Evolutionary conservation across 2,329 filamentous ascomycete species (phyloP), one percentile per base, ranked within the genome.

Genomic region (Aspergillus sp.): DNA sequence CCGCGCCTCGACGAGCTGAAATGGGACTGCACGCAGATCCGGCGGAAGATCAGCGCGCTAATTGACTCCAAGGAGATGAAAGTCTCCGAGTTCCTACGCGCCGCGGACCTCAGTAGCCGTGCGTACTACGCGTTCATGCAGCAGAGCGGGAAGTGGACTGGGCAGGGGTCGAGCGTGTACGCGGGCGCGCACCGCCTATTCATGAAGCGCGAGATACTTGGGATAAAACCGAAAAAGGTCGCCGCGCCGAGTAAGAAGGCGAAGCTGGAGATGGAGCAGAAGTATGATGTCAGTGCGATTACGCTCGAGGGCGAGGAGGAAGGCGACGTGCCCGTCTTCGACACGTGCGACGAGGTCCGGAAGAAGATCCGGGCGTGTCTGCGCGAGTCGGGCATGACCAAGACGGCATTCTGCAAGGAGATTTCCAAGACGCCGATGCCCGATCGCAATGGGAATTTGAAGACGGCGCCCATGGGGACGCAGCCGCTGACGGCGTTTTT

Each of bases 311-410:
- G 82, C 11, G 85, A 88, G 70, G 79, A 79, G 0, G 68, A 72
- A 0, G 76, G 79, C 34, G 67, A 60, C 0, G 84, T 87, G 7
- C 72, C 75, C 0, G 74, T 88, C 34, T 87, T 77, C 68, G 85
- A 88, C 64, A 84, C 82, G 5, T 88, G 85, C 72, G 82, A 87
- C 64, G 83, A 84, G 55, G 71, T 88, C 13, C 82, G 86, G 53
- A 80, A 77, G 69, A 87, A 88, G 76, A 86, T 88, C 67, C 77
- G 77, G 30, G 79, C 80, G 0, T 74, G 84, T 62, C 75, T 88
- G 11, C 70, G 74, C 19, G 76, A 81, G 50, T 76, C 80, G 0
- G 76, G 76, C 49, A 75, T 85, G 54, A 86, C 82, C 0, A 81
- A 85, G 68, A 82, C 85, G 0, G 76, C 74, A 11, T 84, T 88